These are phyloP conservation scores for Lentinus tigrinus DNA, from an alignment of 768 basidiomycete genomes.

Conservation along the genomic window DNA sequence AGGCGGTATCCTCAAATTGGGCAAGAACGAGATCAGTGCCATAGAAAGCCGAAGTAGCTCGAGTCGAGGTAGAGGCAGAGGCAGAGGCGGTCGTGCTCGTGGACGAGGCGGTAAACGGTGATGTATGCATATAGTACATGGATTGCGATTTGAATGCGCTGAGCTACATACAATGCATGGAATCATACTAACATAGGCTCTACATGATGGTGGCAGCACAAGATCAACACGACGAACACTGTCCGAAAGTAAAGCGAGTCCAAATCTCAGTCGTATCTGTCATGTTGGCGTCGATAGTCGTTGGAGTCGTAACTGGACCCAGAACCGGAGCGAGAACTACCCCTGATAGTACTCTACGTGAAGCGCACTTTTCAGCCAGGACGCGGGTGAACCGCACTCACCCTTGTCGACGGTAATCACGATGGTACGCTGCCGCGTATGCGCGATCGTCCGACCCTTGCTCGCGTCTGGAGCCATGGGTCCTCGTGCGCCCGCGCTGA, in stretches of 20 bases:
- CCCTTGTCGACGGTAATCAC: conserved; percentile 12
- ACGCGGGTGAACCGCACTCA: conserved; percentile 1
- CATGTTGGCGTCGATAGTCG: not conserved
- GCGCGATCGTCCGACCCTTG: conserved; percentile 9
- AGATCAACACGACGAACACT: not conserved
- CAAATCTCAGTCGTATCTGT: not conserved
- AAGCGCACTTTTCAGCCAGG: not conserved
- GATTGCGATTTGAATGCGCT: not conserved
- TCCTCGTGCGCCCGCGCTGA: conserved; percentile 4
- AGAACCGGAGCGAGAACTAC: conserved; percentile 5
- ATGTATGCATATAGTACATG: not conserved
- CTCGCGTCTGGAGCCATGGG: conserved; percentile 3
- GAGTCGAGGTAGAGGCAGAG: conserved; percentile 9
- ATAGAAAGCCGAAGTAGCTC: conserved; percentile 27
- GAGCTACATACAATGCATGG: not conserved
- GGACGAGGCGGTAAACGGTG: conserved; percentile 23
- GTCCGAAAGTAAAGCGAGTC: not conserved
- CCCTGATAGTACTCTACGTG: conserved; percentile 1
- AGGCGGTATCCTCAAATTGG: conserved; percentile 66
- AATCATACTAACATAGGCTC: not conserved
- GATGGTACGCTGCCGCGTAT: conserved; percentile 3
- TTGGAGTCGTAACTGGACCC: not conserved
- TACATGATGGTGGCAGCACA: not conserved
- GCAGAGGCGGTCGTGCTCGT: conserved; percentile 22
- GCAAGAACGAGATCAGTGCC: conserved; percentile 53